Percentiles rank a stretch among this genome's conserved stretches.
These are phyloP conservation scores for Malania oleifera DNA, from an alignment of 164 flowering plant genomes.

Conservation along the genomic window DNA sequence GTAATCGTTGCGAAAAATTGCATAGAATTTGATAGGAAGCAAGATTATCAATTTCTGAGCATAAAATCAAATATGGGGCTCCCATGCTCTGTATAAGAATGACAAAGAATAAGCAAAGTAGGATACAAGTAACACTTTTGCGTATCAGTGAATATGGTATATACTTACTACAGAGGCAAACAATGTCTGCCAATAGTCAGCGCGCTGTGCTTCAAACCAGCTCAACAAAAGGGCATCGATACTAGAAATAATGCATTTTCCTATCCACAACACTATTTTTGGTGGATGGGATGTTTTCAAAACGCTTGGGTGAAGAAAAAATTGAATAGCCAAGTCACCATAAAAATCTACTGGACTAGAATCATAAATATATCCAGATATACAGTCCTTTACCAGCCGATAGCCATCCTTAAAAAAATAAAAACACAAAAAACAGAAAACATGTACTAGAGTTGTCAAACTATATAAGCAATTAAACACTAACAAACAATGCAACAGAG, in stretches of 20 bases:
- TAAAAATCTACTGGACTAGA: constrained; percentile 90
- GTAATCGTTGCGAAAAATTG: constrained; percentile 73
- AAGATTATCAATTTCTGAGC: constrained; percentile 85
- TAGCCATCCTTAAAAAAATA: constrained; percentile 55
- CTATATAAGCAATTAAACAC: not conserved
- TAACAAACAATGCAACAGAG: not conserved
- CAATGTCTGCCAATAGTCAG: constrained; percentile 96
- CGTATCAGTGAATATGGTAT: not conserved
- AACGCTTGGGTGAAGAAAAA: constrained; percentile 69
- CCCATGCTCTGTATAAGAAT: constrained; percentile 52
- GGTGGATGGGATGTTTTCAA: constrained; percentile 69
- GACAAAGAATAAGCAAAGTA: constrained; percentile 2
- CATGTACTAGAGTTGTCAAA: not conserved
- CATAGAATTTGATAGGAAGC: constrained; percentile 61
- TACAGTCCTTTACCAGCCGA: constrained; percentile 58
- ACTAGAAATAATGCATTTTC: constrained; percentile 56
- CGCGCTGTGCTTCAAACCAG: constrained; percentile 83
- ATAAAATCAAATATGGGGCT: constrained; percentile 76
- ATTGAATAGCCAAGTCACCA: constrained; percentile 69
- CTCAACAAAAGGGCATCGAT: constrained; percentile 72
- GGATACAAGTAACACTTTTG: constrained; percentile 3
- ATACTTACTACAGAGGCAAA: constrained; percentile 75
- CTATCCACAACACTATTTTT: constrained; percentile 60
- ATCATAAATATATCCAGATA: constrained; percentile 78
- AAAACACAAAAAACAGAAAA: not conserved